Base-by-base conservation (phyloP, 345 rosid species). In the Rhodamnia argentea region DNA sequence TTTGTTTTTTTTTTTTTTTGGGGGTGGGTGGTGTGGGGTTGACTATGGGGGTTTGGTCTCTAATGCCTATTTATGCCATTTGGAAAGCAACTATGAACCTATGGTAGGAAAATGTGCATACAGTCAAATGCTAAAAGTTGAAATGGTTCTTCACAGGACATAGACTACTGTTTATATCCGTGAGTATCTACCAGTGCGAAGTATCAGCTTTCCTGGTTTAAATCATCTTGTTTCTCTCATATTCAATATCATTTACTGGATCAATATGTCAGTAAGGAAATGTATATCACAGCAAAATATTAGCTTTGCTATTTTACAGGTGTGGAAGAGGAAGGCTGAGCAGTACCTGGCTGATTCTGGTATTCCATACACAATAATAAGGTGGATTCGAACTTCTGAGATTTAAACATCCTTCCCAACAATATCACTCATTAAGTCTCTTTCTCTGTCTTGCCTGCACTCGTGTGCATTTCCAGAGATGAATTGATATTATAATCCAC, bases 241-340 rank as follows among this genome's bases (percentile, higher is more conserved):
- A 22, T 37, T 32, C 40, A 70, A 37, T 70, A 37, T 20, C 42
- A 37, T 70, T 37, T 70, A 70, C 47, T 18, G 81, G 47, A 24
- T 70, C 47, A 10, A 22, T 37, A 70, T 18, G 42, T 37, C 24
- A 37, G 26, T 10, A 70, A 70, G 47, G 47, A 70, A 70, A 18
- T 70, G 47, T 20, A 10, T 10, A 37, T 37, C 47, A 10, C 10
- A 3, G 81, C 47, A 70, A 70, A 70, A 64, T 58, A 13, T 32
- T 14, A n/a, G 2, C 6, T 29, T 23, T 78, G 22, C 87, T 24
- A 12, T 81, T 52, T 84, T 74, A 47, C 86, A 94, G 99, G 91
- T 96, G 24, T 97, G 99, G 99, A 97, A 97, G 94, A 94, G 99
- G 92, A 97, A 97, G 88, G 96, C 99, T n/a, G 99, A 97, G 92